Percentiles rank a stretch among this genome's conserved stretches.
These are phyloP conservation scores for Corymbia citriodora DNA, from an alignment of 441 rosid genomes.

Conservation along the genomic window DNA sequence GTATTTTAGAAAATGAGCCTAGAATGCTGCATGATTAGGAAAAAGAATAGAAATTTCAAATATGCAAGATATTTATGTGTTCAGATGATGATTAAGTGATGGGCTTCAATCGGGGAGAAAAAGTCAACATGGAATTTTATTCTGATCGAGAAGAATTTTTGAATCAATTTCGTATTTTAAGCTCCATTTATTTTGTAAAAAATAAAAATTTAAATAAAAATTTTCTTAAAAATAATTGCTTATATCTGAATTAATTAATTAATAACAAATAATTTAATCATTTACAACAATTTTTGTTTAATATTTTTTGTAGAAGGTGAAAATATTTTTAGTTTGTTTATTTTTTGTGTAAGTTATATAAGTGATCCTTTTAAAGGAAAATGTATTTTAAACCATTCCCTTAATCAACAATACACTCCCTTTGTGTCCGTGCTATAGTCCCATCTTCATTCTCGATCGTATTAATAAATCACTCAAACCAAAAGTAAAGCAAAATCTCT, in stretches of 20 bases:
- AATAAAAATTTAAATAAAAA: neutral
- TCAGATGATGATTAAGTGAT: neutral
- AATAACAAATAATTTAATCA: neutral
- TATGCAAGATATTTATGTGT: too few species aligned
- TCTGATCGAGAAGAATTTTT: neutral
- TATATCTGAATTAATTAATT: neutral
- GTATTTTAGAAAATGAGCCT: neutral
- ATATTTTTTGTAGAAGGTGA: neutral
- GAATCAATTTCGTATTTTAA: too few species aligned
- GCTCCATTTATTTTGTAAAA: too few species aligned
- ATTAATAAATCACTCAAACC: neutral
- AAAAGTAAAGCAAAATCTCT: neutral
- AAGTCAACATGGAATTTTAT: neutral
- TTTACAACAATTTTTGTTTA: neutral
- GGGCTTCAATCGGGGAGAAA: neutral
- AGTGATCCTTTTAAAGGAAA: neutral
- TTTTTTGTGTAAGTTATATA: neutral
- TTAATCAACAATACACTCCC: neutral
- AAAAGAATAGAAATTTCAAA: too few species aligned
- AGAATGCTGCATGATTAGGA: too few species aligned
- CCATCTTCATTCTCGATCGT: neutral
- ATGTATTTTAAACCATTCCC: neutral
- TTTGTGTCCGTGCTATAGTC: neutral
- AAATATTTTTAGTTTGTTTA: neutral
- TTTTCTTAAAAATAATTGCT: accelerated